A percentile compares a stretch with the other conserved stretches of the same genome.
Conservation (phyloP, 257 asterid species). For the Solanum tarapatanum region DNA sequence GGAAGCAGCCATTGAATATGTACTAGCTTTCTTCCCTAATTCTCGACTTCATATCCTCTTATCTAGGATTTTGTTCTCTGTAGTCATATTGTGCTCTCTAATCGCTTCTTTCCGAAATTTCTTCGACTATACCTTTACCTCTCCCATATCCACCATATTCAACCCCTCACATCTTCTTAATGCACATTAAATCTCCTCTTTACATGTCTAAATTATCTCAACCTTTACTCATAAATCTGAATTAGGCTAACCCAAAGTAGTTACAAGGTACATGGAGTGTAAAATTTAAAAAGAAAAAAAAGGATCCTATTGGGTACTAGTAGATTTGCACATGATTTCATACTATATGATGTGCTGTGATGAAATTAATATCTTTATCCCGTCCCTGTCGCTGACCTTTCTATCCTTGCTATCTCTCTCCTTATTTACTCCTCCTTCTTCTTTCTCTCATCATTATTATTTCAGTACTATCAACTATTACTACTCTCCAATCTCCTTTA, state of each 20-base stretch:
- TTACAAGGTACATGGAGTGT: background rate
- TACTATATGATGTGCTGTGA: background rate
- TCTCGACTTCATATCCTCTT: background rate
- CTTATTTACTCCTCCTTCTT: slow-evolving; percentile 9
- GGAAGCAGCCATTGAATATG: background rate
- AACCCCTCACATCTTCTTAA: background rate
- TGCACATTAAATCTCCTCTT: background rate
- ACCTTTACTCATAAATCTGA: fast-evolving
- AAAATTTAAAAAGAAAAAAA: background rate
- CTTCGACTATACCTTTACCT: background rate
- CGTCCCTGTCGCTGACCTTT: slow-evolving; percentile 55
- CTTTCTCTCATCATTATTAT: background rate
- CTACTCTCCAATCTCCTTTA: background rate
- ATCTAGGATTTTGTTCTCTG: background rate
- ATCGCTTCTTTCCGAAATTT: fast-evolving
- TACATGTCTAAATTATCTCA: background rate
- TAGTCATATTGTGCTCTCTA: background rate
- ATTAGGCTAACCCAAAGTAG: fast-evolving
- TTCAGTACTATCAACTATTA: background rate
- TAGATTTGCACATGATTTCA: background rate
- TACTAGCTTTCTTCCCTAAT: background rate
- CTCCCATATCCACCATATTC: background rate
- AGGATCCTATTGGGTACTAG: background rate
- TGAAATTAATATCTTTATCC: slow-evolving; percentile 31
- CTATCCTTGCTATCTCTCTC: slow-evolving; percentile 19